Conservation (phyloP, 169 alveolate species). For the Eimeria acervulina region DNA sequence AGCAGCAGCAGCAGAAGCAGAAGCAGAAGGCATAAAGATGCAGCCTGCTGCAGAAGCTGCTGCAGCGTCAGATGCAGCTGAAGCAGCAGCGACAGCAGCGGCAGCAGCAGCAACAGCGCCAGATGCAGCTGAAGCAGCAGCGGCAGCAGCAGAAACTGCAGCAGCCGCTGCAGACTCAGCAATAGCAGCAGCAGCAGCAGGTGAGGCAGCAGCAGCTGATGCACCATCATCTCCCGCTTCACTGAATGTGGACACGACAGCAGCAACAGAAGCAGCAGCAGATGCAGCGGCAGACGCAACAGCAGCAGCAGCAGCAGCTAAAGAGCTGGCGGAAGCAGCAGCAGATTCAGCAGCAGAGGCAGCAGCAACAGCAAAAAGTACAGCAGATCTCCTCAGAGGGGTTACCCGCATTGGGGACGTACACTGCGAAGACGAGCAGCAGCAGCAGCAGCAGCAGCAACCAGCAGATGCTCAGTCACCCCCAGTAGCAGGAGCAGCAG, state of each 20-base stretch:
- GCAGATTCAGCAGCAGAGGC: too few species aligned
- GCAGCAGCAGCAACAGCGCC: slow-evolving; percentile 42
- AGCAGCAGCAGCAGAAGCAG: slow-evolving; percentile 53
- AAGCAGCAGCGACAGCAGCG: neutral
- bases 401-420: slow-evolving; percentile 36
- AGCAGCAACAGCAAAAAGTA: neutral
- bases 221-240: neutral
- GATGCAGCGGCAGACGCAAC: too few species aligned
- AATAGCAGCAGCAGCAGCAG: neutral
- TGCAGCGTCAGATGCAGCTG: neutral
- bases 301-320: too few species aligned
- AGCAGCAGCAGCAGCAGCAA: slow-evolving; percentile 49
- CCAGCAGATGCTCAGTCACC: neutral
- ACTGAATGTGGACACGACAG: neutral
- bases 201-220: slow-evolving; percentile 28
- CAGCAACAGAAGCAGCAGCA: neutral
- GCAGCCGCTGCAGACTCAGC: too few species aligned
- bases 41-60: neutral
- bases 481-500: neutral
- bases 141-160: too few species aligned
- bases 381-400: neutral
- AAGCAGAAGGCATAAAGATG: too few species aligned
- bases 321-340: too few species aligned
- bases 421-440: slow-evolving; percentile 9
- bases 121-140: neutral